Base-by-base conservation (phyloP, 2,329 filamentous ascomycete genomes). In the Macrophomina pseudophaseolina region DNA sequence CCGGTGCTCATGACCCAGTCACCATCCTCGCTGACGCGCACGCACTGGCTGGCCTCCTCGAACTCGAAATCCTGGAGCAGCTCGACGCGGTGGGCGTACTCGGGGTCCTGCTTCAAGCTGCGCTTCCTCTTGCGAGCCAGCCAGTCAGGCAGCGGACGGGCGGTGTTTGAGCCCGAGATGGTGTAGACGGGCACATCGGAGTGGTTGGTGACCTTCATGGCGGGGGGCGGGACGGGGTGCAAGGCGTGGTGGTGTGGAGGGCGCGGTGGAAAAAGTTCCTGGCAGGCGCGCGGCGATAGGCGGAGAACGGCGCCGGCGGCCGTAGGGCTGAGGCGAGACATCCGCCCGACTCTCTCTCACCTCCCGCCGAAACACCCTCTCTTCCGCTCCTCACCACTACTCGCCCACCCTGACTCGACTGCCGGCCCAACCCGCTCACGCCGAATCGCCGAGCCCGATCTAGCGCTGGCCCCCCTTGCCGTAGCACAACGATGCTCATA, bases 41-140 rank as follows among this genome's bases (percentile, higher is more conserved):
- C 88, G 76, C 94, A 97, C 71, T 90, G 88, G 76, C 93, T 97
- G 48, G 96, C 94, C 80, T 97, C 94, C 74, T 97, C 94, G 74
- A 99, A 98, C 75, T 96, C 94, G 78, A 99, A 99, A 76, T 99
- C 95, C 75, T 99, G 95, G 44, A 99, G 86, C 66, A 99, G 85
- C 79, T 99, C 95, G 72, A 99, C 90, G 71, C 95, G 91, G 78
- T 93, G 97, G 70, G 94, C 90, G 80, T 94, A 98, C 76, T 97
- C 94, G 68, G 91, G 85, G 76, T 98, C 94, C 71, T 94, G 89
- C 80, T 98, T 98, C 72, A 97, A 82, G 75, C 92, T 96, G 77
- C 91, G 87, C 84, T 97, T 98, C 76, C 94, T 86, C 73, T 93
- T 90, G 71, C 93, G 87, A 40, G 93, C 91, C 68, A 99, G 91